Base-by-base conservation (phyloP, 441 rosid species). In the Jatropha multifida region DNA sequence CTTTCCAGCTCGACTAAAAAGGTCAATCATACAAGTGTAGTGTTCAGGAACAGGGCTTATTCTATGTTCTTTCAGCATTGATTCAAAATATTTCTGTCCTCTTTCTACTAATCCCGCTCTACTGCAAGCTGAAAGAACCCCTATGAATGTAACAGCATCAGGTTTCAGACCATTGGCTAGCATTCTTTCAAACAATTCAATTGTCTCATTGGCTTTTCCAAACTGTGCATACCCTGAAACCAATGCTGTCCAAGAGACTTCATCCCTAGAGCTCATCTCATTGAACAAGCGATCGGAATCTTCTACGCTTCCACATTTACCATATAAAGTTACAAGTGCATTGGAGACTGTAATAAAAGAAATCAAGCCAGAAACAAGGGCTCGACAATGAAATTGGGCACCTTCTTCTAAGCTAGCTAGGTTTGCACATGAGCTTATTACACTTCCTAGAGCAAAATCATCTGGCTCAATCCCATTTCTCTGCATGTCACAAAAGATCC, bases 1-100 rank as follows among this genome's bases (percentile, higher is more conserved):
- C 86, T 85, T 88, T 78, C 98, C 98, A 65, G 98, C 89, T 69
- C 97, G 86, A 85, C 98, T 88, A n/a, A 88, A 85, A 78, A 92
- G 94, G 82, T 95, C 99, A 69, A 92, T 93, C 95, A 95, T 95
- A 86, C 99, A 95, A 78, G 94, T 89, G 74, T 88, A 92, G 80
- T 92, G 98, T 69, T 92, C 94, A 79, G 68, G 80, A 78, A 65
- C 82, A 7, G 93, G 97, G 27, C 75, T 77, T 69, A 92, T 88
- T 68, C 89, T 82, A 78, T 90, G 85, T 60, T 90, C 85, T 61
- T 83, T 77, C 32, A 82, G 64, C 96, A 95, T 89, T 32, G 89
- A 88, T 56, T 90, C 87, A 72, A 95, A 93, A 82, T 88, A 90
- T 38, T 63, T 79, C n/a, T 77, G 76, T 56, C 99, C 99, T 84